Evolutionary conservation across 176 grass and related monocot species (phyloP).

Genomic region (Carex cristatella): DNA sequence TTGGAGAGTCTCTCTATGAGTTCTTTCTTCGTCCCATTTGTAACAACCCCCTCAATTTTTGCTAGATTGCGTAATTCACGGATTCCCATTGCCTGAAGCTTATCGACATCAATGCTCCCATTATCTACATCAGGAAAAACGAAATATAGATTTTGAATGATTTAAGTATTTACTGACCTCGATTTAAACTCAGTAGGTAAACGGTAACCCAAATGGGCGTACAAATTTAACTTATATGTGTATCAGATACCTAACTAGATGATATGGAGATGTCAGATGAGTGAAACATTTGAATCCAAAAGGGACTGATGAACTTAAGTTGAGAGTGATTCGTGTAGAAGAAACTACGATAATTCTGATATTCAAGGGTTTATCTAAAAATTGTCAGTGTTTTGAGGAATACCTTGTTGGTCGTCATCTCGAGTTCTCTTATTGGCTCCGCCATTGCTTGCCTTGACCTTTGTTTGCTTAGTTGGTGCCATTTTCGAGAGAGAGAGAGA

Average conservation of each 20-base stretch:
- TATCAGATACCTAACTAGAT: neutral
- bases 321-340: no score
- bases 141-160: neutral
- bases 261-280: no score
- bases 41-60: slow-evolving; percentile 25
- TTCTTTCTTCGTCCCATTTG: slow-evolving; percentile 50
- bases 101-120: slow-evolving; percentile 25
- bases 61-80: slow-evolving; percentile 51
- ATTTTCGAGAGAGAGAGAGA: slow-evolving; percentile 8
- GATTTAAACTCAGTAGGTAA: neutral
- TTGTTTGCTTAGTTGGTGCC: slow-evolving; percentile 10
- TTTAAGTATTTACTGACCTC: neutral
- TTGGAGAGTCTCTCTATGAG: slow-evolving; percentile 42
- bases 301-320: no score
- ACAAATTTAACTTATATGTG: neutral
- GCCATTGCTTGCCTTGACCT: slow-evolving; percentile 5
- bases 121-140: slow-evolving; percentile 1
- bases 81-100: slow-evolving; percentile 53
- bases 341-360: no score
- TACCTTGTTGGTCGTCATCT: slow-evolving; percentile 8
- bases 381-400: neutral
- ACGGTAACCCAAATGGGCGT: neutral
- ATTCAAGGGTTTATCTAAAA: neutral
- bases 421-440: slow-evolving; percentile 26
- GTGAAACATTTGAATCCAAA: no score